Evolutionary conservation across 2,329 filamentous ascomycete species (phyloP), one percentile per base, ranked within the genome.

Genomic region (Beauveria bassiana): DNA sequence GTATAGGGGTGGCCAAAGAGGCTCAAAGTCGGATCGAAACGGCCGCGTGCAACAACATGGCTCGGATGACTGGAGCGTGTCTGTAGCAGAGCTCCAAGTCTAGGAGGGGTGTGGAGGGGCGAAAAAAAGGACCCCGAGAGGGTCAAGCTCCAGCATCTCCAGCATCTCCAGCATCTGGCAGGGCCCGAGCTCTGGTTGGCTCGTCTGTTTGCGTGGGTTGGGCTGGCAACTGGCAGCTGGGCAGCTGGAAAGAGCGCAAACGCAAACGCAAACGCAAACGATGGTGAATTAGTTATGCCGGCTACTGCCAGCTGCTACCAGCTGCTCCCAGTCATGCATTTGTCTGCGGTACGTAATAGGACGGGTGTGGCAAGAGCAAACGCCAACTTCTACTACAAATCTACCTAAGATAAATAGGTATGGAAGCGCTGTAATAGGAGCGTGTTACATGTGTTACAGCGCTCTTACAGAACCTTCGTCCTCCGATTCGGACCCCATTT

Each of bases 131-230:
- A 43, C 14, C 46, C n/a, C 16, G 16, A 18, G 56, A 51, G 47
- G 57, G 57, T 60, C 47, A n/a, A 53, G 57, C 57, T 60, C 26
- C 46, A 40, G 26, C 28, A 49, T 7, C 6, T n/a, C 40, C 53
- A 34, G 38, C 31, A 53, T 53, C 42, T 43, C 40, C 31, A 34
- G 40, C 40, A 43, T 18, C n/a, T 24, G 31, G 51, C 34, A 31
- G n/a, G 40, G 40, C 38, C 40, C 20, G 51, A 7, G 31, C 51
- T 55, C 38, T 43, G 51, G 38, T 54, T 54, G 51, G 52, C 28
- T 18, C 22, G 14, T 14, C n/a, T 16, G 34, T 53, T 34, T 38
- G 34, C 34, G 34, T 38, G 34, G 51, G 22, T 50, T 55, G 53
- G 22, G 16, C 53, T 45, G 22, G n/a, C 34, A n/a, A 3, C 18